Evolutionary conservation across 495 filamentous ascomycete genomes (phyloP), one percentile per base, ranked within the genome.

Genomic region (Hypomontagnella submonticulosa): DNA sequence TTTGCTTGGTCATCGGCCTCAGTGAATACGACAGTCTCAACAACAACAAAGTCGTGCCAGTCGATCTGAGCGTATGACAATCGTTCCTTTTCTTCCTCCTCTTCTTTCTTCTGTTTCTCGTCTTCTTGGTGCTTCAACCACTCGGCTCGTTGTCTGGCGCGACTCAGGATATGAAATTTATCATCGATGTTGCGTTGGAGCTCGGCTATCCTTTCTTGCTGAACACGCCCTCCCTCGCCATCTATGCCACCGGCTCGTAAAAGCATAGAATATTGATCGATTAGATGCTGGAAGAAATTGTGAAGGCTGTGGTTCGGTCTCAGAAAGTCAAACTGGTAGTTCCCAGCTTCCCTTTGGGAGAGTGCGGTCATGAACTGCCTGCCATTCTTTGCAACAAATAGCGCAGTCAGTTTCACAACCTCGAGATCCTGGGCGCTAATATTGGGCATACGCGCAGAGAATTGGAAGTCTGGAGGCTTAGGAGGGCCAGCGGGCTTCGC

Each of bases 21-120:
- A 53, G 86, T 92, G 77, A 99, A 99, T 23, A 90, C 77, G n/a
- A 98, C 92, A 2, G 94, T 97, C 77, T 97, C 95, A 18, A 97
- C 93, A 23, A 99, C 88, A 19, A 93, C 89, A 65, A 98, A 98
- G 75, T 98, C 95, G 69, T 97, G 92, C 95, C 95, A 99, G 73
- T 99, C 95, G 66, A 99, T 95, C 70, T 94, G 89, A 7, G 90
- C 89, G 71, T 94, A 98, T 62, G 91, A 86, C 16, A 96, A 76
- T 54, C 87, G 87, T 75, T 97, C 92, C 69, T 90, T 87, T 73
- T 96, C 92, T 42, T 89, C 89, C 63, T 93, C 87, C 70, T 96
- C 92, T 68, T 97, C 93, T 65, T 95, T 90, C 81, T 92, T 90
- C 56, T 87, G 85, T 75, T 94, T 96, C 76, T 97, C 91, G 54